Evolutionary conservation across 1,284 basidiomycete species (phyloP).

Genomic region (Trichosporon sp.): DNA sequence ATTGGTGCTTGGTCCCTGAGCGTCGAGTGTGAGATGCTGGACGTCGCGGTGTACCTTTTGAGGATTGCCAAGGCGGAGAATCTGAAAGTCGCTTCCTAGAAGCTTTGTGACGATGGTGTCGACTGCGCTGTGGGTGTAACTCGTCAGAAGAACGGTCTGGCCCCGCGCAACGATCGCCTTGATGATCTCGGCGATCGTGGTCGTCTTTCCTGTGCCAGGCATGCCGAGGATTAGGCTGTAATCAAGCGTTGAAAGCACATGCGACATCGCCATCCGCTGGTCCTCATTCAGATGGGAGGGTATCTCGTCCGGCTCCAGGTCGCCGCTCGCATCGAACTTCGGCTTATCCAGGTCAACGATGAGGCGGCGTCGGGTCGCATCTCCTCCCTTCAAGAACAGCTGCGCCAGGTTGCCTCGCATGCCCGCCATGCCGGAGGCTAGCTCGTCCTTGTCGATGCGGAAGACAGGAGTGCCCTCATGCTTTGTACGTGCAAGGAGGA

Average conservation of each 20-base stretch:
- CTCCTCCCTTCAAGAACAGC: slow-evolving; percentile 65
- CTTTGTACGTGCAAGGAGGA: slow-evolving; percentile 51
- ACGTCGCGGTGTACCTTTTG: slow-evolving; percentile 85
- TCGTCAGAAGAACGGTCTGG: slow-evolving; percentile 81
- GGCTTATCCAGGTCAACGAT: slow-evolving; percentile 78
- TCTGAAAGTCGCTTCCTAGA: slow-evolving; percentile 60
- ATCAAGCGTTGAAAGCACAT: slow-evolving; percentile 72
- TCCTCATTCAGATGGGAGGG: slow-evolving; percentile 60
- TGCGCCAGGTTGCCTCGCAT: slow-evolving; percentile 85
- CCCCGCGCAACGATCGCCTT: slow-evolving; percentile 68
- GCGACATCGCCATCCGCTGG: slow-evolving; percentile 67
- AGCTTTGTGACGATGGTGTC: slow-evolving; percentile 88
- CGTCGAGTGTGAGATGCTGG: slow-evolving; percentile 62
- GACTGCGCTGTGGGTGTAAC: slow-evolving; percentile 96
- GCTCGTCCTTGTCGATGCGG: slow-evolving; percentile 89
- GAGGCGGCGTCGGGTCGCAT: slow-evolving; percentile 60
- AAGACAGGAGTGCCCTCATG: slow-evolving; percentile 55
- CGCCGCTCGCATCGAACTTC: slow-evolving; percentile 52
- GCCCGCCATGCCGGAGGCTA: slow-evolving; percentile 76
- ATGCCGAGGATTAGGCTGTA: slow-evolving; percentile 92
- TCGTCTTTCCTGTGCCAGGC: slow-evolving; percentile 98
- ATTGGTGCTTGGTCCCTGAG: slow-evolving; percentile 55
- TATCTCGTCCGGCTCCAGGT: slow-evolving; percentile 24
- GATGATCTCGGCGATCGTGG: slow-evolving; percentile 85
- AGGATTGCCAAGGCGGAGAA: slow-evolving; percentile 79